phyloP scores from a whole-genome alignment of 805 yeast genomes.

The Vanderwaltozyma yarrowii region DNA sequence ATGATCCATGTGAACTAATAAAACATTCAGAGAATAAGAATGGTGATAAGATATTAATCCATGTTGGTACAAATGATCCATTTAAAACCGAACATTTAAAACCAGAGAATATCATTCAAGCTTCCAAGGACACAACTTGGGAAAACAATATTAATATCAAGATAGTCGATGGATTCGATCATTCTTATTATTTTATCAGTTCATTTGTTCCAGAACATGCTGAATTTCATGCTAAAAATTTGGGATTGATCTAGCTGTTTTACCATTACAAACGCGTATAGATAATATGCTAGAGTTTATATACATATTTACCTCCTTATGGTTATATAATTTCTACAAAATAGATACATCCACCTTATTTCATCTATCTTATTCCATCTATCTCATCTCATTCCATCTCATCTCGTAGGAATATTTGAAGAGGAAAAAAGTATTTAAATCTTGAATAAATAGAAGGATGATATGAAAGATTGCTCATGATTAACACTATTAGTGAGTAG shows the following conservation, averaged over 20 bases:
- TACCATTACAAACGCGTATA: no score
- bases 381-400: no score
- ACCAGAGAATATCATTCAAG: slow-evolving; percentile 59
- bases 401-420: no score
- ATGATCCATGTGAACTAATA: slow-evolving; percentile 78
- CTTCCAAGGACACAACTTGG: slow-evolving; percentile 46
- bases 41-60: slow-evolving; percentile 61
- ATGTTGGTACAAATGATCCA: slow-evolving; percentile 72
- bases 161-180: slow-evolving; percentile 78
- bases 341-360: no score
- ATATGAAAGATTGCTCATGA: no score
- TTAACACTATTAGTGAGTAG: no score
- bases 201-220: slow-evolving; percentile 77
- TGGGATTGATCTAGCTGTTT: slow-evolving; percentile 25
- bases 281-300: no score
- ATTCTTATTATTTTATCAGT: slow-evolving; percentile 78
- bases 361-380: no score
- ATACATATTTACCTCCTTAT: no score
- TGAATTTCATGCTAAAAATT: slow-evolving; percentile 68
- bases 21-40: slow-evolving; percentile 37
- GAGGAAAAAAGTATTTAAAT: no score
- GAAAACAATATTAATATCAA: slow-evolving; percentile 50
- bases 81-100: slow-evolving; percentile 60
- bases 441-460: no score
- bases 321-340: no score